Base-by-base conservation (phyloP, 2,329 filamentous ascomycete species). In the Lachnellula occidentalis region DNA sequence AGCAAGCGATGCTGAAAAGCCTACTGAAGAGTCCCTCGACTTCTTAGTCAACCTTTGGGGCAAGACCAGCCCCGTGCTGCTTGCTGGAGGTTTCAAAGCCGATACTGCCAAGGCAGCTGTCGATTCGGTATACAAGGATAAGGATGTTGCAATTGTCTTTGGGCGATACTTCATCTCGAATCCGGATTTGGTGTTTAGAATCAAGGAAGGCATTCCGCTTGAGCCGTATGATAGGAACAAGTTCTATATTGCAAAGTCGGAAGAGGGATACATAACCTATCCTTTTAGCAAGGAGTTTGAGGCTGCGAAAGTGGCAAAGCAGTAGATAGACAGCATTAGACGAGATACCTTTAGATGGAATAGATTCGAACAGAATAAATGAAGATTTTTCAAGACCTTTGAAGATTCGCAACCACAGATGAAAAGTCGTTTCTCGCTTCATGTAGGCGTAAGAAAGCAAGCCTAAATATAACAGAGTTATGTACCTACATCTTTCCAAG, bases 1-100 rank as follows among this genome's bases (percentile, higher is more conserved):
- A n/a, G 21, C 8, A 71, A 77, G 74, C 48, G 70, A 70, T 0
- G 85, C 81, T 69, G 79, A 86, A 56, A 76, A 11, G 8, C 8
- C 27, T 31, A 31, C 76, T 37, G 82, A 3, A 11, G 54, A 51
- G 14, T 9, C 17, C 11, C 34, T 56, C 15, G 54, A 56, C 24
- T 56, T 56, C 22, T 15, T 43, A 12, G 15, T 48, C 17, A 31
- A 56, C 21, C 15, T 48, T 17, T 56, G 54, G 54, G 21, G 36
- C 19, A 41, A 50, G 22, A 24, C 17, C 9, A 45, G 43, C 2
- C 51, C 55, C 8, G 19, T 57, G n/a, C 19, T 57, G 4, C 22
- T 57, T 19, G 55, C 55, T 2, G 55, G 55, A 14, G 55, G 55
- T 7, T 57, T 47, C 24, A 47, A 21, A 6, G 34, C 48, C 2